Percentiles rank a stretch among this genome's conserved stretches.
Conservation (phyloP, 164 flowering plant genomes). For the Platanus orientalis region DNA sequence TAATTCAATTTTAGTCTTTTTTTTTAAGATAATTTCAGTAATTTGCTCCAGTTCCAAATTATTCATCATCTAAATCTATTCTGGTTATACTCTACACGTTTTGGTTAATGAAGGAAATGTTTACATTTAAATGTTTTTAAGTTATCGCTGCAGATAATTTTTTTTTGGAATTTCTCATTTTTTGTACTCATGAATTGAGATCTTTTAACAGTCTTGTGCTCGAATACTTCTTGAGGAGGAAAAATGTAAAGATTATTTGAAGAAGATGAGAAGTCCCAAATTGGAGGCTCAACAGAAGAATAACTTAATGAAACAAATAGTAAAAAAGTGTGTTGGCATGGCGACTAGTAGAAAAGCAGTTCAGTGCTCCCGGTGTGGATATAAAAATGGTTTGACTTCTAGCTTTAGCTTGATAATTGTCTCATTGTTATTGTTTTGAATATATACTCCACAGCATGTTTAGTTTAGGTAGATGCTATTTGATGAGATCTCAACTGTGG, state of each 20-base stretch:
- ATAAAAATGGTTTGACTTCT: constrained; percentile 59
- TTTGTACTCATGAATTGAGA: constrained; percentile 2
- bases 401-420: too few relatives aligned
- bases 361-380: constrained; percentile 63
- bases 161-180: not conserved
- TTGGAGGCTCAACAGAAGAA: constrained; percentile 54
- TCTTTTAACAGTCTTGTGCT: constrained; percentile 59
- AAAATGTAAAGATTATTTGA: constrained; percentile 38
- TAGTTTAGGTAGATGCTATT: too few relatives aligned
- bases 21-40: not conserved
- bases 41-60: not conserved
- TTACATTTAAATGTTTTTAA: too few relatives aligned
- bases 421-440: too few relatives aligned
- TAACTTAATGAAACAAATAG: constrained; percentile 43
- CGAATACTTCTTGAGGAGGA: constrained; percentile 68
- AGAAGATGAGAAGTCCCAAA: constrained; percentile 68
- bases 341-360: constrained; percentile 35
- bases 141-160: not conserved
- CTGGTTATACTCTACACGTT: too few relatives aligned
- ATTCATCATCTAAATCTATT: too few relatives aligned
- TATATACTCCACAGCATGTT: too few relatives aligned
- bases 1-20: not conserved
- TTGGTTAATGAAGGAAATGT: too few relatives aligned
- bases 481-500: too few relatives aligned
- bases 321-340: constrained; percentile 45